phyloP scores from a whole-genome alignment of 345 rosid species.

The Trapa bicornis region DNA sequence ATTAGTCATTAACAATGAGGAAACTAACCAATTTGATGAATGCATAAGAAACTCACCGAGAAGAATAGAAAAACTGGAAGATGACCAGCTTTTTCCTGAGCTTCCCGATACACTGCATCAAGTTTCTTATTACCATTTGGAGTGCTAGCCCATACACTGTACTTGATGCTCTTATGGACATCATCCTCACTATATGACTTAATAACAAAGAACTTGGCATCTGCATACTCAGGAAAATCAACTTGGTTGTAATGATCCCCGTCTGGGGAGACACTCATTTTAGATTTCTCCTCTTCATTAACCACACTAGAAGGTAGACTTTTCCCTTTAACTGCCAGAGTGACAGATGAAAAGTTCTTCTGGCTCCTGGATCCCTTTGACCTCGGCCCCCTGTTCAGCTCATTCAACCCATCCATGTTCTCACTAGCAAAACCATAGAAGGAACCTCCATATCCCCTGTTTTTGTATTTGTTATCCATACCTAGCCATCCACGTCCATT shows the following conservation, averaged over 20 bases:
- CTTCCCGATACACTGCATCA: conserved; percentile 79
- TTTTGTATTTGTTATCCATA: conserved; percentile 49
- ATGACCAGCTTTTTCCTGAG: conserved; percentile 51
- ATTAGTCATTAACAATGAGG: not conserved
- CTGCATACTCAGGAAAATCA: conserved; percentile 50
- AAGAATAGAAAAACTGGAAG: conserved; percentile 73
- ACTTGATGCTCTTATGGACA: conserved; percentile 88
- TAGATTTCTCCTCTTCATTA: conserved; percentile 29
- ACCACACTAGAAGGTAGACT: conserved; percentile 23
- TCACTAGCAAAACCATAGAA: conserved; percentile 51
- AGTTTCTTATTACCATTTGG: conserved; percentile 93
- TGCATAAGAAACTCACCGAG: conserved; percentile 40
- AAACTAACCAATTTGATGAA: not conserved
- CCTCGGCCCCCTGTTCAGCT: conserved; percentile 84
- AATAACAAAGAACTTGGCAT: conserved; percentile 77
- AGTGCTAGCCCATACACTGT: conserved; percentile 91
- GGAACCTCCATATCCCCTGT: conserved; percentile 60
- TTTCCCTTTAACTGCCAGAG: conserved; percentile 41
- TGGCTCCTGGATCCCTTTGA: conserved; percentile 59
- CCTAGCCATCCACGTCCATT: conserved; percentile 56
- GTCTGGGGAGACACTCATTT: conserved; percentile 27
- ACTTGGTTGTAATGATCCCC: conserved; percentile 50
- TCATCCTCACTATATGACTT: conserved; percentile 99
- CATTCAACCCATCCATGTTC: conserved; percentile 62
- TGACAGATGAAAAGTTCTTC: conserved; percentile 31